A percentile compares a stretch with the other conserved stretches of the same genome.
Evolutionary conservation across 345 rosid species (phyloP).

Genomic region (Orychophragmus violaceus): DNA sequence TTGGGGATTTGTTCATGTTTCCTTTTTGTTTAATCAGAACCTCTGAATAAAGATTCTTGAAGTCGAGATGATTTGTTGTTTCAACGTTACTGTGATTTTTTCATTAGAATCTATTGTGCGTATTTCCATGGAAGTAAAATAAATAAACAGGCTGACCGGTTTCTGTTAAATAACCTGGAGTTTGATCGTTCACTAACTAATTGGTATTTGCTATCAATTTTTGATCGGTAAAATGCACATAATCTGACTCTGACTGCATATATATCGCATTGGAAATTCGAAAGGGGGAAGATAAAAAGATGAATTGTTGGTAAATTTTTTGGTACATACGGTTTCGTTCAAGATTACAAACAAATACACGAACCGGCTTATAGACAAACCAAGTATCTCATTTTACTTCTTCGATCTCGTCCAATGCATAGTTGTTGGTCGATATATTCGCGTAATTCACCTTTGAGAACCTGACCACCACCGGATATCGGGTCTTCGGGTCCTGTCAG

Average conservation of each 20-base stretch:
- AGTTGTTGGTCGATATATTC: conserved; percentile 90
- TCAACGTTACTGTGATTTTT: background rate
- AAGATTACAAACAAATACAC: conserved; percentile 20
- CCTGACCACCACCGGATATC: conserved; percentile 90
- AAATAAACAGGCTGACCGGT: background rate
- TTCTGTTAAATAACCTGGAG: conserved; percentile 11
- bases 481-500: conserved; percentile 62
- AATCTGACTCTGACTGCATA: background rate
- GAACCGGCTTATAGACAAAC: conserved; percentile 12
- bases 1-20: conserved; percentile 11
- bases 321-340: conserved; percentile 22
- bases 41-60: background rate
- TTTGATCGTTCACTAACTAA: conserved; percentile 13
- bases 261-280: background rate
- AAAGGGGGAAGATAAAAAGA: background rate
- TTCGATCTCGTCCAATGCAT: conserved; percentile 80
- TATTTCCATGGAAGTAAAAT: conserved; percentile 38
- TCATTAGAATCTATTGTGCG: background rate
- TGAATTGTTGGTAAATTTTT: background rate
- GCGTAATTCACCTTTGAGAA: conserved; percentile 83
- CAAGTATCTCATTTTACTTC: conserved; percentile 49
- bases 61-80: background rate
- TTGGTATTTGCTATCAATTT: background rate
- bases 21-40: background rate
- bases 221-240: background rate